A percentile compares a stretch with the other conserved stretches of the same genome.
These are phyloP conservation scores for Trichoderma breve DNA, from an alignment of 2,329 filamentous ascomycete genomes.

Conservation along the genomic window DNA sequence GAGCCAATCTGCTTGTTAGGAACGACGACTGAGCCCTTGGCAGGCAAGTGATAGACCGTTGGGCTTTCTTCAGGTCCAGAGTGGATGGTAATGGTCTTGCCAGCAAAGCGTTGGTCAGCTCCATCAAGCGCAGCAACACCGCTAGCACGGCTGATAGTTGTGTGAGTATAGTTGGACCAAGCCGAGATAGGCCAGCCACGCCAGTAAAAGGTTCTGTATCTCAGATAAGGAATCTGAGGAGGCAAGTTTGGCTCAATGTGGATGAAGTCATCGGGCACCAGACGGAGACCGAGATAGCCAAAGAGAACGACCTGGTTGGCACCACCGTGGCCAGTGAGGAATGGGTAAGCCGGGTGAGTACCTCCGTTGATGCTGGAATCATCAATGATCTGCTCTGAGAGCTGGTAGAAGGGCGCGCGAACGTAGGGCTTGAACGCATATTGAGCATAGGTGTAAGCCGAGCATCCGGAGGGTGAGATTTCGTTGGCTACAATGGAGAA, in stretches of 20 bases:
- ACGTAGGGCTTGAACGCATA: constrained; percentile 62
- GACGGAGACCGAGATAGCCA: constrained; percentile 64
- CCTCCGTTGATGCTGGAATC: constrained; percentile 56
- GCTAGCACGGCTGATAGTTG: constrained; percentile 30
- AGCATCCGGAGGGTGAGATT: constrained; percentile 65
- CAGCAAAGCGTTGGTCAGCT: constrained; percentile 54
- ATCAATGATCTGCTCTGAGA: constrained; percentile 67
- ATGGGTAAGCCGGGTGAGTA: constrained; percentile 60
- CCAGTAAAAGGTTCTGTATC: constrained; percentile 31
- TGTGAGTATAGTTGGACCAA: constrained; percentile 29
- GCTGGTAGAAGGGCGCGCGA: constrained; percentile 66
- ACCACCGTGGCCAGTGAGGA: constrained; percentile 69
- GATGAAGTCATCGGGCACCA: constrained; percentile 58
- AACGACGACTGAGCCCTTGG: constrained; percentile 52
- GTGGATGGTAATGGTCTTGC: constrained; percentile 56
- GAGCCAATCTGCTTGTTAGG: constrained; percentile 58
- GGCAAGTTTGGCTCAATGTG: constrained; percentile 59
- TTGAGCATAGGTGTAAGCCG: constrained; percentile 64
- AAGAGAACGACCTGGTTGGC: constrained; percentile 65
- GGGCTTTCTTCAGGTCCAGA: constrained; percentile 45
- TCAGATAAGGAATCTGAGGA: constrained; percentile 53
- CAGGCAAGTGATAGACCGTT: constrained; percentile 44
- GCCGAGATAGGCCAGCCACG: constrained; percentile 29
- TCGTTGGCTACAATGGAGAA: constrained; percentile 66
- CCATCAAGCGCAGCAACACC: constrained; percentile 43